These are phyloP conservation scores for Sphaerostilbella broomeana DNA, from an alignment of 2,329 filamentous ascomycete species.

Conservation along the genomic window DNA sequence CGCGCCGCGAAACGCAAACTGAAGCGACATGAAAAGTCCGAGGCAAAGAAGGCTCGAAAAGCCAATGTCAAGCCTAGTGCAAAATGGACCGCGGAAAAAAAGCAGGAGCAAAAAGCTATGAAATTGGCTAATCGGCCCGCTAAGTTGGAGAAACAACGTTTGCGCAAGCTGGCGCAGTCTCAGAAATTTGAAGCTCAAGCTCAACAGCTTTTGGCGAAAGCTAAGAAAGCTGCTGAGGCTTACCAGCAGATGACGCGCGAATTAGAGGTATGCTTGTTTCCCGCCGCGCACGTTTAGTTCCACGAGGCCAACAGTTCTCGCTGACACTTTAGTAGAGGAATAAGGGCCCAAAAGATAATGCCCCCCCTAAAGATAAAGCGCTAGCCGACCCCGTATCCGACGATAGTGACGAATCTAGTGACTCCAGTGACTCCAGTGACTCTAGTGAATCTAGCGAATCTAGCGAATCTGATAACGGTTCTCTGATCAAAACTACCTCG, in stretches of 20 bases:
- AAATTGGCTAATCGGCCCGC: slow-evolving; percentile 19
- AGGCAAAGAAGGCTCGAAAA: slow-evolving; percentile 30
- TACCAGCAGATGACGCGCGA: slow-evolving; percentile 20
- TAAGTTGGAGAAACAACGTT: slow-evolving; percentile 34
- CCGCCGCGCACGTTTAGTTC: too few species aligned
- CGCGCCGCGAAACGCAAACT: neutral
- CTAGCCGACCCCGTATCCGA: neutral
- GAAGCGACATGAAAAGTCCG: neutral
- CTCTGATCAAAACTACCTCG: neutral
- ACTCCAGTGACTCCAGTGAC: neutral
- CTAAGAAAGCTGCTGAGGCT: slow-evolving; percentile 28
- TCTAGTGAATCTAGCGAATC: neutral
- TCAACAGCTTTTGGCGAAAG: slow-evolving; percentile 33
- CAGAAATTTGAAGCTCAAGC: slow-evolving; percentile 36
- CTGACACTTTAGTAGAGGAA: too few species aligned
- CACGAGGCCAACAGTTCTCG: too few species aligned
- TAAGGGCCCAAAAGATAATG: too few species aligned
- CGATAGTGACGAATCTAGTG: neutral
- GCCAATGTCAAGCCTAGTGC: slow-evolving; percentile 23
- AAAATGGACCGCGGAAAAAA: slow-evolving; percentile 30
- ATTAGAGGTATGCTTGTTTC: slow-evolving; percentile 8
- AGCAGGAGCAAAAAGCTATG: slow-evolving; percentile 28
- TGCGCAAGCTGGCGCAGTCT: slow-evolving; percentile 30
- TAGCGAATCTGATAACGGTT: neutral
- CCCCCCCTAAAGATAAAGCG: too few species aligned